phyloP scores from a whole-genome alignment of 169 alveolate species.

The Cytauxzoon felis region DNA sequence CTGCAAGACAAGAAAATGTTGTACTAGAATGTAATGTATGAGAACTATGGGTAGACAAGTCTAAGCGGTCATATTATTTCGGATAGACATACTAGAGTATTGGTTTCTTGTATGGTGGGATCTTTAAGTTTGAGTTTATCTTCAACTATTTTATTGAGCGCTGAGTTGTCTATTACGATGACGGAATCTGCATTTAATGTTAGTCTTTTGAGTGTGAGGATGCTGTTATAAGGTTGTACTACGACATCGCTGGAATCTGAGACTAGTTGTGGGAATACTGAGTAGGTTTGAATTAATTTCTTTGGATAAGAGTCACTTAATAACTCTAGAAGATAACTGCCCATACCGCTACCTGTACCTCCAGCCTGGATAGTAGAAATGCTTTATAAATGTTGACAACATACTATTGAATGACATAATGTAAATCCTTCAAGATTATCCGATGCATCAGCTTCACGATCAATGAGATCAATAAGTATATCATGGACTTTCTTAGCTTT shows the following conservation, averaged over 20 bases:
- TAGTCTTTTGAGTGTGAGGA: constrained; percentile 85
- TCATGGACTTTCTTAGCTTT: constrained; percentile 91
- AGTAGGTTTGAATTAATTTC: constrained; percentile 79
- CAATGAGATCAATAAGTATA: constrained; percentile 97
- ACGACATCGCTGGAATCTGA: constrained; percentile 96
- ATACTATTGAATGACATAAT: constrained; percentile 94
- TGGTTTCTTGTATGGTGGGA: constrained; percentile 49
- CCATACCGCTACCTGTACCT: constrained; percentile 99
- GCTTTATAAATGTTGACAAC: not conserved
- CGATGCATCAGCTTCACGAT: constrained; percentile 98
- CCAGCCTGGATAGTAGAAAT: constrained; percentile 79
- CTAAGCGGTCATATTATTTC: no score
- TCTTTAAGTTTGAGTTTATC: constrained; percentile 86
- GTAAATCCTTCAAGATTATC: constrained; percentile 97
- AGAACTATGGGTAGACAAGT: no score
- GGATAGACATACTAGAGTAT: constrained; percentile 14
- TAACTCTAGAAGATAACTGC: constrained; percentile 93
- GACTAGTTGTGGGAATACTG: constrained; percentile 91
- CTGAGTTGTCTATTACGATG: constrained; percentile 97
- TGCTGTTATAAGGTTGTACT: constrained; percentile 97
- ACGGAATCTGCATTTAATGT: constrained; percentile 94
- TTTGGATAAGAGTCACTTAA: constrained; percentile 94
- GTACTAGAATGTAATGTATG: not conserved
- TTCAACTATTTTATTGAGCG: constrained; percentile 93
- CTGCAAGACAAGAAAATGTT: not conserved